A percentile compares a stretch with the other conserved stretches of the same genome.
phyloP scores from a whole-genome alignment of 305 asterid genomes.

The Fraxinus ornus region DNA sequence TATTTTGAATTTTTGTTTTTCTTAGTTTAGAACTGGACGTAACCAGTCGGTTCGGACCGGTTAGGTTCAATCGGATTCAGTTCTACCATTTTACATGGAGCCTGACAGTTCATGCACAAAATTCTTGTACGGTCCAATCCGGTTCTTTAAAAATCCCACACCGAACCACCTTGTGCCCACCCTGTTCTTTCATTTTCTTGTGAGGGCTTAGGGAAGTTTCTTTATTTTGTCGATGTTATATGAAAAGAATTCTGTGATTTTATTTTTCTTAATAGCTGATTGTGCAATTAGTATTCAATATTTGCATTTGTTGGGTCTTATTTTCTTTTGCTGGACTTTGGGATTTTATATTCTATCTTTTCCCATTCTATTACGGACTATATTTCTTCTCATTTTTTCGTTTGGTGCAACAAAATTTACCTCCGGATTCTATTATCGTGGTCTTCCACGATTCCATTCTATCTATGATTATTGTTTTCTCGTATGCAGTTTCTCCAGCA shows the following conservation, averaged over 20 bases:
- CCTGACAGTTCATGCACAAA: not conserved
- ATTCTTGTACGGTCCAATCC: not conserved
- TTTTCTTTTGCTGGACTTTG: not conserved
- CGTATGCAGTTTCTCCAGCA: constrained; percentile 56
- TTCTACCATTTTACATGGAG: not conserved
- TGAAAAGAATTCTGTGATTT: not conserved
- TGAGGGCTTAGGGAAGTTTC: not conserved
- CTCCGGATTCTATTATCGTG: not conserved
- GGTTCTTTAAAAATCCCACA: not conserved
- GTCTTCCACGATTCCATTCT: constrained; percentile 2
- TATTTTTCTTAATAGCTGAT: not conserved
- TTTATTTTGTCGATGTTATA: not conserved
- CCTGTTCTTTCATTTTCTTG: not conserved
- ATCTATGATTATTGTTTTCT: constrained; percentile 18
- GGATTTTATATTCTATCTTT: not conserved
- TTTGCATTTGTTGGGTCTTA: not conserved
- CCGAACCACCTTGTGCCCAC: not conserved
- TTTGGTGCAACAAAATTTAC: not conserved
- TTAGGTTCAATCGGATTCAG: not conserved
- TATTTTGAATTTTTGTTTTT: not conserved
- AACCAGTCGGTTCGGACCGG: not conserved
- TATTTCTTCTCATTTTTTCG: not conserved
- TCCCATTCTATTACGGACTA: not conserved
- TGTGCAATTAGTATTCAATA: not conserved
- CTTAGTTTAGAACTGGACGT: not conserved